phyloP scores from a whole-genome alignment of 2,329 filamentous ascomycete genomes.

The Pseudocercospora macadamiae region DNA sequence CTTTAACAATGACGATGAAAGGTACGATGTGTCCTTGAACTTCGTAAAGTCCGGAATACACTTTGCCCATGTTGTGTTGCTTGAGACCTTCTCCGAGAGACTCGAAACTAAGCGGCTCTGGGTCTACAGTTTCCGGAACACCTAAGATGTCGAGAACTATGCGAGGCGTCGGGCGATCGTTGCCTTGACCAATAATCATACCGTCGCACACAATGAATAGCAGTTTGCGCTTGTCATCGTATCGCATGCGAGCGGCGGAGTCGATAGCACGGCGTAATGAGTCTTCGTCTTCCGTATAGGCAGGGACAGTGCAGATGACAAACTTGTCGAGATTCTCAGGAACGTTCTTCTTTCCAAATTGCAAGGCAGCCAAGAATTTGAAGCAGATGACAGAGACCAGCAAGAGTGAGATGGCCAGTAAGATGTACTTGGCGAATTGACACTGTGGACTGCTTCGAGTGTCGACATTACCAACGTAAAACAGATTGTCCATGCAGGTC shows the following conservation, averaged over 20 bases:
- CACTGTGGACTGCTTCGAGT: conserved; percentile 85
- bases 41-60: conserved; percentile 97
- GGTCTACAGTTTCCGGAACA: conserved; percentile 89
- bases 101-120: conserved; percentile 94
- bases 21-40: conserved; percentile 97
- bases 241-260: conserved; percentile 90
- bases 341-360: conserved; percentile 87
- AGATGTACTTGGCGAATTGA: conserved; percentile 84
- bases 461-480: conserved; percentile 90
- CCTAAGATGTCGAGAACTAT: conserved; percentile 97
- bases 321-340: conserved; percentile 99
- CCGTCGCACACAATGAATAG: conserved; percentile 92
- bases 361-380: conserved; percentile 95
- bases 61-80: conserved; percentile 99
- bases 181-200: conserved; percentile 99
- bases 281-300: conserved; percentile 97
- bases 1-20: conserved; percentile 94
- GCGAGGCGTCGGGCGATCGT: conserved; percentile 90
- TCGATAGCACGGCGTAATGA: conserved; percentile 96
- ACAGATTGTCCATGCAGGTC: conserved; percentile 87
- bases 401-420: conserved; percentile 80
- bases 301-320: conserved; percentile 94
- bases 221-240: conserved; percentile 97
- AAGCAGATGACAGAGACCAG: conserved; percentile 82
- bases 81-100: conserved; percentile 93